Evolutionary conservation across 2,329 filamentous ascomycete species (phyloP), one percentile per base, ranked within the genome.

Genomic region (Alternaria gaisen): DNA sequence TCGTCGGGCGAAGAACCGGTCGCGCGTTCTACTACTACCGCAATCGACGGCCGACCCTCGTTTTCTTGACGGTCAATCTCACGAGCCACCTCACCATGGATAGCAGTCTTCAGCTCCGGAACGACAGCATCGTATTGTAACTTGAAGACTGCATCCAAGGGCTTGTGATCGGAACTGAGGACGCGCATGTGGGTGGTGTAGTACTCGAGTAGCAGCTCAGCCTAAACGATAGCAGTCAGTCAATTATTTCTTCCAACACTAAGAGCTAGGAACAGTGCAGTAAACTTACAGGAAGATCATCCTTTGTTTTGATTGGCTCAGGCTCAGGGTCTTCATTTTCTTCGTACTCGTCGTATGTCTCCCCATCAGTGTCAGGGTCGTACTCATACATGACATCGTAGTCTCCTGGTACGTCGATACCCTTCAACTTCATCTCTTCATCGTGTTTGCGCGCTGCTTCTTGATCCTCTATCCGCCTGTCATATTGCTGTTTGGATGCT

Each of bases 101-200:
- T 84, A 64, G 88, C 90, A 1, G 92, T 88, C 76, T 96, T 97
- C 26, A 97, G 81, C 28, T 94, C 90, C 0, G 93, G 91, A 0
- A 96, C 88, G 1, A 97, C 91, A 0, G 92, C 91, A 64, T 97
- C 92, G 73, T 95, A 97, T 44, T 91, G 90, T 8, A 99, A 80
- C 0, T 87, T 90, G 73, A 98, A 98, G 1, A 94, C 83, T 1
- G 93, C 92, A 60, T 90, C 87, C 2, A 99, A 81, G 0, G 95
- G 96, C 76, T 99, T 99, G 79, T 99, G 95, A 71, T 99, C 95
- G 0, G 94, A 98, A 0, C 94, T 97, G 16, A 92, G 86, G 24
- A 99, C 90, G 18, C 91, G 86, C 77, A 98, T 95, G 72, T 98
- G 92, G 0, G 94, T 94, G 0, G 89, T 88, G 76, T 99, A 99